Evolutionary conservation across 2,329 filamentous ascomycete species (phyloP), one percentile per base, ranked within the genome.

Genomic region (Colletotrichum sp.): DNA sequence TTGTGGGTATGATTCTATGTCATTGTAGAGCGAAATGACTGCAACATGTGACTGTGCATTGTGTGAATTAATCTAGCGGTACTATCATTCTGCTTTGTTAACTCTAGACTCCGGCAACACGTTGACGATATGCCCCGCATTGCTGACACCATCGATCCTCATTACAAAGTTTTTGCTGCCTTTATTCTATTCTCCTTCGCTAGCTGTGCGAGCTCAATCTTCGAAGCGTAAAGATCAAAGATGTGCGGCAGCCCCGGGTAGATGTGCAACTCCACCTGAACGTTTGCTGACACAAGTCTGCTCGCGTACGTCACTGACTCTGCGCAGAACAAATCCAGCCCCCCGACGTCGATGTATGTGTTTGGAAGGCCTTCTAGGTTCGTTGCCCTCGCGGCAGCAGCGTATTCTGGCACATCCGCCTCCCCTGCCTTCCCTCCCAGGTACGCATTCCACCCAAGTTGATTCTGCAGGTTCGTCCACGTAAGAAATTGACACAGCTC

Each of bases 241-340:
- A 80, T 84, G 75, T 88, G 86, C 1, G 84, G 84, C 18, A 87
- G 71, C 2, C 86, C 87, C 0, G 82, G 80, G 71, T 86, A 87
- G 24, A 87, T 60, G 70, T 87, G 86, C 15, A 87, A 78, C 78
- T 88, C 86, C 2, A 85, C 81, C 34, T 83, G 80, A 2, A 86
- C 78, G 3, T 81, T 80, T 1, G 80, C 84, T 64, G 80, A 75
- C 8, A 78, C 79, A 6, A 88, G 80, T 34, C 82, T 77, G 10
- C 70, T 66, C 6, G 80, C 85, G 77, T 82, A 87, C 30, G 78
- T 78, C 1, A 84, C n/a, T 12, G 73, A 66, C 78, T 87, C 86
- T 8, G 81, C 81, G 6, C 80, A 67, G 75, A 87, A 88, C 12
- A 88, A 55, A 59, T 87, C 86, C 49, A 87, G 73, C 8, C 79